Evolutionary conservation across 2,329 filamentous ascomycete genomes (phyloP).

Genomic region (Xenosphaeropsis pyriputrescens): DNA sequence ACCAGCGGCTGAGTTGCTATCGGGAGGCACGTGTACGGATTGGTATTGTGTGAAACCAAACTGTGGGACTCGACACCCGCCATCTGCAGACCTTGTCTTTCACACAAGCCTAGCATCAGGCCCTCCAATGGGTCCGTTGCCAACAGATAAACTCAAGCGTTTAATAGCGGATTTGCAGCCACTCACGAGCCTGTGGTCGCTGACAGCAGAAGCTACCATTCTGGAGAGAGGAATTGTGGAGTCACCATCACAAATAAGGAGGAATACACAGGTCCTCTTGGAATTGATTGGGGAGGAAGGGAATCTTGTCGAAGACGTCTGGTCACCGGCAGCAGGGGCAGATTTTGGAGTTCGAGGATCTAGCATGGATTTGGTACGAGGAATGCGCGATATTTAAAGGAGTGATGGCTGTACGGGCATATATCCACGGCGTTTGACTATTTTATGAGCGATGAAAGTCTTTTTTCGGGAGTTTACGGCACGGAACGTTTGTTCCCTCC

Average conservation of each 20-base stretch:
- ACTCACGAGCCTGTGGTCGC: constrained; percentile 46
- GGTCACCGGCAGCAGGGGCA: constrained; percentile 18
- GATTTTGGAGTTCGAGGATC: background rate
- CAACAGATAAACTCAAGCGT: constrained; percentile 31
- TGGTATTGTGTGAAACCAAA: constrained; percentile 19
- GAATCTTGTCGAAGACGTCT: constrained; percentile 43
- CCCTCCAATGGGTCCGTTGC: constrained; percentile 44
- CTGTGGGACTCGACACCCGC: constrained; percentile 11
- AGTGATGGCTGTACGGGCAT: background rate
- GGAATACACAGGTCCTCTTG: constrained; percentile 45
- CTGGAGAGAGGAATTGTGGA: constrained; percentile 43
- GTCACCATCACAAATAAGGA: constrained; percentile 43
- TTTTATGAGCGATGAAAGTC: too few species aligned
- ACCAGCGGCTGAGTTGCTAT: constrained; percentile 9
- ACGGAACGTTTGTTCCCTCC: too few species aligned
- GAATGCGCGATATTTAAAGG: background rate
- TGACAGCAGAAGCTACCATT: constrained; percentile 47
- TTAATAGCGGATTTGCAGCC: constrained; percentile 40
- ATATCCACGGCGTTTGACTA: too few species aligned
- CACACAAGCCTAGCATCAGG: constrained; percentile 42
- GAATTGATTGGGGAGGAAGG: constrained; percentile 50
- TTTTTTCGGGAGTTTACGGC: too few species aligned
- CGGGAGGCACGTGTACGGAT: constrained; percentile 13
- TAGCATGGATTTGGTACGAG: background rate
- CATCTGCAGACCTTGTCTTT: constrained; percentile 31